phyloP scores from a whole-genome alignment of 371 early-diverging fungal species.

The Apophysomyces variabilis region DNA sequence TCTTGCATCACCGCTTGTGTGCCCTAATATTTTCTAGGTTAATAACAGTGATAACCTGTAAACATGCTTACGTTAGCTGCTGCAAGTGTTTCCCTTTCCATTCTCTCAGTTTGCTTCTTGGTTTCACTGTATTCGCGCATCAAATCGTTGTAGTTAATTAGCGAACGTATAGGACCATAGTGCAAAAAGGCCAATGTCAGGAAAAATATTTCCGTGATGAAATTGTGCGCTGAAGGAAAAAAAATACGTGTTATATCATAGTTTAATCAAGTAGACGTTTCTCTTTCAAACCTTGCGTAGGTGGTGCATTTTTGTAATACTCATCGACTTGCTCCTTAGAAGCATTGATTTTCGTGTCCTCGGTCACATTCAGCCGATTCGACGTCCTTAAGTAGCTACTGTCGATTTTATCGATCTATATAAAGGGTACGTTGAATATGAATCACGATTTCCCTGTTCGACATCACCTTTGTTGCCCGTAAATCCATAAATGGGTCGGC shows the following conservation, averaged over 20 bases:
- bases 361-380: constrained; percentile 61
- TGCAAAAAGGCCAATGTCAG: constrained; percentile 79
- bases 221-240: constrained; percentile 56
- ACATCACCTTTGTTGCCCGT: constrained; percentile 64
- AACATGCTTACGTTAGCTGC: constrained; percentile 41
- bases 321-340: constrained; percentile 72
- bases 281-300: background rate
- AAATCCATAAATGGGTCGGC: constrained; percentile 87
- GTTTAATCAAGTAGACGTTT: background rate
- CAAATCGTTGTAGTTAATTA: constrained; percentile 69
- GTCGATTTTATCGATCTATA: constrained; percentile 73
- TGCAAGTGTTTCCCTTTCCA: constrained; percentile 53
- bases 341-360: constrained; percentile 83
- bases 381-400: constrained; percentile 63
- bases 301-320: constrained; percentile 37
- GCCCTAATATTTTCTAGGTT: constrained; percentile 19
- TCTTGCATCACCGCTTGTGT: constrained; percentile 57
- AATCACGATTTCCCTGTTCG: background rate
- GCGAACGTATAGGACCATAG: constrained; percentile 76
- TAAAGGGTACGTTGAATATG: background rate
- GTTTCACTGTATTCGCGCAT: constrained; percentile 71
- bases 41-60: background rate
- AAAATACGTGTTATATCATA: background rate
- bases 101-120: constrained; percentile 55
- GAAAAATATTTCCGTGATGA: constrained; percentile 90